Evolutionary conservation across 441 rosid genomes (phyloP), one percentile per base, ranked within the genome.

Genomic region (Erysimum cheiri): DNA sequence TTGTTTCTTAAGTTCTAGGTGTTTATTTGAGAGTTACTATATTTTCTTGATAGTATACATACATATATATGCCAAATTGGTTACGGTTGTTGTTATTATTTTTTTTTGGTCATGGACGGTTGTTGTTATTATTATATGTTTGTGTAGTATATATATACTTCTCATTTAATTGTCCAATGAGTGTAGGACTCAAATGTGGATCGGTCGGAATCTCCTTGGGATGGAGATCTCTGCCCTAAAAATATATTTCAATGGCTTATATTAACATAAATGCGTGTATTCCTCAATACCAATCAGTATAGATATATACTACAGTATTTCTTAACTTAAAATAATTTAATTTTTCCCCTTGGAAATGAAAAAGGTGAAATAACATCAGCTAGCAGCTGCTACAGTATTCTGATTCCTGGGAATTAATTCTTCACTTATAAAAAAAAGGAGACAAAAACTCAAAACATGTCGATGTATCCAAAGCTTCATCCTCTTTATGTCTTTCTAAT

Each of bases 401-500:
- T 69, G 65, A 62, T 63, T 55, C 65, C 22, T 62, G 44, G 12
- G 65, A 63, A 47, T 31, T 62, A 63, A 75, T 61, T 67, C 40
- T 69, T 57, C 69, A 63, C 62, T 81, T 71, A 47, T 67, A 60
- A 62, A 67, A 35, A 73, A 75, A 28, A 71, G 1, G 5, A 31
- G 4, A 58, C 10, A 74, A 60, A 67, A 67, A 75, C 73, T 72
- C 59, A 69, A 68, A 71, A 74, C 73, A 70, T 69, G 79, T 81
- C 81, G 80, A 84, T 83, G 77, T 76, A 82, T 83, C 84, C 87
- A 75, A 88, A 81, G 87, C 77, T 74, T 83, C 73, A 57, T 73
- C 66, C 71, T 66, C 17, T 69, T 49, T 24, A 56, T 32, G 28
- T 67, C 29, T 49, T 47, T 67, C 29, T 60, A 26, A 0, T 31